A percentile compares a stretch with the other conserved stretches of the same genome.
Conservation (phyloP, 106 monocot species). For the Acorus calamus region DNA sequence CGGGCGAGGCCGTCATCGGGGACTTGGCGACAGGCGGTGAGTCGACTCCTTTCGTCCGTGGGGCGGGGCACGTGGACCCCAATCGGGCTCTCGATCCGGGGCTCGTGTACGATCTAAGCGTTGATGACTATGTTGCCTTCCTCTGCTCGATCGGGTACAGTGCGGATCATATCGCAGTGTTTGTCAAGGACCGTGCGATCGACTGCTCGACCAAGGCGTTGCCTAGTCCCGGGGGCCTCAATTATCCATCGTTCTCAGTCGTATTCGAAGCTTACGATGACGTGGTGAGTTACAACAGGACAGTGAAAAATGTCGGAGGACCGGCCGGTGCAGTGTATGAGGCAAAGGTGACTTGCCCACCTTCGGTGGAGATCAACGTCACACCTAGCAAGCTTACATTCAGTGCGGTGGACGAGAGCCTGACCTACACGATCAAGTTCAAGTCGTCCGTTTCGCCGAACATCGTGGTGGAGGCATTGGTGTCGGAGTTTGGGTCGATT, state of each 20-base stretch:
- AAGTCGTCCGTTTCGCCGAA: background rate
- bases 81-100: conserved; percentile 76
- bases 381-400: conserved; percentile 54
- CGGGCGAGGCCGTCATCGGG: conserved; percentile 35
- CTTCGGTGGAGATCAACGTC: conserved; percentile 38
- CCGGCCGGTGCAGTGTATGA: conserved; percentile 25
- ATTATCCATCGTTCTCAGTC: conserved; percentile 62
- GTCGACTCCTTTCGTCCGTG: conserved; percentile 63
- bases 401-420: conserved; percentile 15
- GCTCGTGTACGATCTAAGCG: conserved; percentile 55
- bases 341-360: conserved; percentile 27
- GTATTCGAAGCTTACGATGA: conserved; percentile 18
- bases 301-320: conserved; percentile 50
- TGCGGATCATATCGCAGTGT: conserved; percentile 43
- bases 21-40: conserved; percentile 53
- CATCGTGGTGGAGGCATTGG: background rate
- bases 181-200: conserved; percentile 21
- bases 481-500: conserved; percentile 49
- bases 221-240: conserved; percentile 36
- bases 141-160: conserved; percentile 61
- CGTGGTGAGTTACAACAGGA: conserved; percentile 29
- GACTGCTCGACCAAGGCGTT: conserved; percentile 34
- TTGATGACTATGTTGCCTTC: conserved; percentile 66
- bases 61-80: conserved; percentile 87
- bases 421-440: conserved; percentile 43